Evolutionary conservation across 352 stramenopile genomes (phyloP).

Genomic region (Globisporangium mamillatum): DNA sequence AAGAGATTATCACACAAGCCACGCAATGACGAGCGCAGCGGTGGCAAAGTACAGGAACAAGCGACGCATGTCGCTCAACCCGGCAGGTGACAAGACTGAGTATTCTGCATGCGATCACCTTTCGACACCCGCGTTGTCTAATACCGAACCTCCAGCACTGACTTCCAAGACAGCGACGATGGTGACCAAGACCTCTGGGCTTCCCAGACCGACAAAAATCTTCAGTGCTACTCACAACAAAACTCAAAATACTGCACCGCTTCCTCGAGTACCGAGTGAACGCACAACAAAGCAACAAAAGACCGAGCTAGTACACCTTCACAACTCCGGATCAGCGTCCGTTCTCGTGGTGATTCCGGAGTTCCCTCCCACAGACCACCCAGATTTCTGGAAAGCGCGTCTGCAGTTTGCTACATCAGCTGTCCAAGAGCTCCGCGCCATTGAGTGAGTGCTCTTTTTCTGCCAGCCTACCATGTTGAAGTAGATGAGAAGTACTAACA

Average conservation of each 20-base stretch:
- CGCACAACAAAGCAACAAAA: neutral
- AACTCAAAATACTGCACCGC: neutral
- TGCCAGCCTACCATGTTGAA: neutral
- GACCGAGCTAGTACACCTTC: neutral
- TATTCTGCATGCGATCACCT: constrained; percentile 8
- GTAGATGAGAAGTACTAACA: neutral
- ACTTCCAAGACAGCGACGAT: constrained; percentile 3
- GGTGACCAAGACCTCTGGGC: constrained; percentile 7
- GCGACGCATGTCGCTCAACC: constrained; percentile 13
- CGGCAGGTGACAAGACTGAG: constrained; percentile 8
- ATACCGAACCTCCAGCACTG: constrained; percentile 7
- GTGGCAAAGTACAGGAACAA: constrained; percentile 8
- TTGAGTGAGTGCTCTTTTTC: constrained; percentile 8
- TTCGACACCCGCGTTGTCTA: constrained; percentile 4
- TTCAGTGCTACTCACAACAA: neutral
- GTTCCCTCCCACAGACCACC: constrained; percentile 3
- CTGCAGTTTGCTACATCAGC: constrained; percentile 8
- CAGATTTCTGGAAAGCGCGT: constrained; percentile 19
- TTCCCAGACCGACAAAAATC: constrained; percentile 8
- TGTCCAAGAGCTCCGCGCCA: constrained; percentile 4
- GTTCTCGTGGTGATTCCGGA: constrained; percentile 1
- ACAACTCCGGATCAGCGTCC: neutral
- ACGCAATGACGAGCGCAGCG: too few relatives aligned
- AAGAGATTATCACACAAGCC: neutral
- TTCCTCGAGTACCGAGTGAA: neutral